Evolutionary conservation across 129 eudicot genomes (phyloP), one percentile per base, ranked within the genome.

Genomic region (Saposhnikovia divaricata): DNA sequence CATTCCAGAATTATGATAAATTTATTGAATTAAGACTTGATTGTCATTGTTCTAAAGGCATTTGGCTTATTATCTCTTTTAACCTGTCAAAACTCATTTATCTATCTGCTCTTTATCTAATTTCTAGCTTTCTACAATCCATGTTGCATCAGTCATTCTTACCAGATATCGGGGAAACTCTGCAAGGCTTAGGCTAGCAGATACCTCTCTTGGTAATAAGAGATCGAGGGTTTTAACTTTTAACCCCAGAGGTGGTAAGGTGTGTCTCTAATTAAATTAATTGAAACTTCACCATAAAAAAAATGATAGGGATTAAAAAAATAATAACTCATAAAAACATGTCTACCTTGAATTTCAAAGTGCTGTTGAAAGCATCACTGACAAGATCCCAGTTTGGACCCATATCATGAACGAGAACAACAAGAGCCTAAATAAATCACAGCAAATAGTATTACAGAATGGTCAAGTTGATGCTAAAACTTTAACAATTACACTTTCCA

Each of bases 301-400:
- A 23, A 6, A n/a, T 55, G 0, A 5, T 6, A 57, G 39, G 75
- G 39, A n/a, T 73, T 7, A 38, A 34, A 21, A 77, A 31, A 79
- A 27, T 31, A 31, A 42, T 39, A 11, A 65, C 21, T 9, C 34
- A 51, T 69, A 65, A 19, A 28, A 46, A 55, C 57, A 74, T 25
- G 66, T n/a, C 59, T 85, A 92, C 99, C 95, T 96, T 92, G 82
- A 96, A 96, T 75, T 84, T 93, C 85, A 96, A 83, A 75, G 96
- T 89, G 85, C 96, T 89, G 86, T 92, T 95, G 44, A 95, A 81
- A 78, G 96, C 98, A 85, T 95, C 98, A 86, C 94, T 92, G 47
- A 95, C 90, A 83, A 95, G 94, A 90, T 95, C 98, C 98, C 98
- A 95, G 77, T 95, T 90, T 44, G 98, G 98, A 83, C 98, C 98